These are phyloP conservation scores for Ensete glaucum DNA, from an alignment of 176 grass and related monocot species.

Conservation along the genomic window DNA sequence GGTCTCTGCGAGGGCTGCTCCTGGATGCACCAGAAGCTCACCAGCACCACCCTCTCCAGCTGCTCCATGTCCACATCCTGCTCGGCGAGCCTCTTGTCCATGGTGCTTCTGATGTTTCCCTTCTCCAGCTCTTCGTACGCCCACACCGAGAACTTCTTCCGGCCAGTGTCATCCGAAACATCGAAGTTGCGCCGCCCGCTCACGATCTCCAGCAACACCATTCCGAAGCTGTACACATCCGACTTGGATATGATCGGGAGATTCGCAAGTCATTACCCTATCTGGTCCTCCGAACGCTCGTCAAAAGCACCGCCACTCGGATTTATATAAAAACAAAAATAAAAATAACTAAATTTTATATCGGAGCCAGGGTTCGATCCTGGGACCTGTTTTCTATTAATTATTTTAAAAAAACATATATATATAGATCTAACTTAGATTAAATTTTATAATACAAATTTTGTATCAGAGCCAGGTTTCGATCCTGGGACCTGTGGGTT, in stretches of 20 bases:
- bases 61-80: constrained; percentile 63
- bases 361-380: constrained; percentile 83
- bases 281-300: constrained; percentile 68
- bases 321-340: no score
- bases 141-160: constrained; percentile 84
- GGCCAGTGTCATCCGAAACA: constrained; percentile 48
- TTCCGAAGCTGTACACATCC: constrained; percentile 92
- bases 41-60: constrained; percentile 51
- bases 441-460: no score
- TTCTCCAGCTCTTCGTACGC: constrained; percentile 83
- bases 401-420: no score
- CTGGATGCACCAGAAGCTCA: constrained; percentile 97
- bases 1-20: constrained; percentile 85
- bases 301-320: constrained; percentile 5
- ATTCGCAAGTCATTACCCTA: constrained; percentile 70
- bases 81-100: constrained; percentile 36
- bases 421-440: no score
- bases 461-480: constrained; percentile 73
- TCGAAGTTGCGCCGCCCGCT: constrained; percentile 81
- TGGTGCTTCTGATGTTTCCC: constrained; percentile 28
- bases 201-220: constrained; percentile 85
- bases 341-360: background rate
- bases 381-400: constrained; percentile 52
- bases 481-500: constrained; percentile 84
- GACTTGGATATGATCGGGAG: constrained; percentile 87